Percentiles rank a stretch among this genome's conserved stretches.
Conservation (phyloP, 2,329 filamentous ascomycete genomes). For the Aspergillus sp. region DNA sequence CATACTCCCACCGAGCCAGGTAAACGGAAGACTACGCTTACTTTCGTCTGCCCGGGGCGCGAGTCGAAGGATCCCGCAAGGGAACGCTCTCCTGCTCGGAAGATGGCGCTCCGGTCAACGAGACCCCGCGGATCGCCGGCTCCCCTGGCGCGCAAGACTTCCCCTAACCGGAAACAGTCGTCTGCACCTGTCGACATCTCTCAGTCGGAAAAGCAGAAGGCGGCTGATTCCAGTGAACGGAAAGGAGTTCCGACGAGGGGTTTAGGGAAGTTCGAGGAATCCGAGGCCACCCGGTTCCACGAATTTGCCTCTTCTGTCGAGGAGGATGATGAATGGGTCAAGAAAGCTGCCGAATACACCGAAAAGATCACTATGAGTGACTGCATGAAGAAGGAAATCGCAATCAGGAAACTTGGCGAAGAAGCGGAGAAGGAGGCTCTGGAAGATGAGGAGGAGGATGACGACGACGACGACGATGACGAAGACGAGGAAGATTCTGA, state of each 20-base stretch:
- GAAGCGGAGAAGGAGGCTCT: constrained; percentile 87
- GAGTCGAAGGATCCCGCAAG: constrained; percentile 16
- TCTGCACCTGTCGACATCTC: constrained; percentile 3
- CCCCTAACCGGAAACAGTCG: constrained; percentile 10
- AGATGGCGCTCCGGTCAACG: constrained; percentile 11
- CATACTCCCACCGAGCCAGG: constrained; percentile 19
- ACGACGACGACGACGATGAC: constrained; percentile 39
- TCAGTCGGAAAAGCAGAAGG: constrained; percentile 6
- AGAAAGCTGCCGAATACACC: constrained; percentile 55
- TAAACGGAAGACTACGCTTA: constrained; percentile 39
- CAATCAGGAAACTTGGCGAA: constrained; percentile 73
- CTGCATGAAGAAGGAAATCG: constrained; percentile 80
- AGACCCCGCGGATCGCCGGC: constrained; percentile 35
- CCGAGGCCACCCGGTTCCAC: constrained; percentile 56
- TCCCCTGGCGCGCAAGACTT: constrained; percentile 25
- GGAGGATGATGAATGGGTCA: constrained; percentile 87
- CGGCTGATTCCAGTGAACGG: constrained; percentile 7
- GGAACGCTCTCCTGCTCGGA: constrained; percentile 21
- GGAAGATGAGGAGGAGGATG: constrained; percentile 59
- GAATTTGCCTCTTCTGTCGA: constrained; percentile 80
- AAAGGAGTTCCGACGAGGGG: constrained; percentile 28
- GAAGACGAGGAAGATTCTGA: constrained; percentile 51
- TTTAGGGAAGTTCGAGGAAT: constrained; percentile 33
- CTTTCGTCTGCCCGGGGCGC: constrained; percentile 40
- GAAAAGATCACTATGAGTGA: constrained; percentile 79